A percentile compares a stretch with the other conserved stretches of the same genome.
Conservation (phyloP, 371 early-diverging fungal genomes). For the Fennellomyces sp. region DNA sequence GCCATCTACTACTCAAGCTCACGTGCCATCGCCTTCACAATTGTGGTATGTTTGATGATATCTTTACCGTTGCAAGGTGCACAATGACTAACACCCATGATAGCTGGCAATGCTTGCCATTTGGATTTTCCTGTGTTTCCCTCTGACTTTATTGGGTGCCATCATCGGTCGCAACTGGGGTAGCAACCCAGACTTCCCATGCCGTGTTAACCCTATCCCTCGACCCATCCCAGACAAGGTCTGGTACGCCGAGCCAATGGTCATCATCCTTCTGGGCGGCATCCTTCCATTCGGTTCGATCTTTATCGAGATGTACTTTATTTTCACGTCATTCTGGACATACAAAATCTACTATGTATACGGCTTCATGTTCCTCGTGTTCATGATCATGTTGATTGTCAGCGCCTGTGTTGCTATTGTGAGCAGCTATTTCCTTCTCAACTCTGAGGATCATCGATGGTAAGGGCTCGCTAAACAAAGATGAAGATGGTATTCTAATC, state of each 20-base stretch:
- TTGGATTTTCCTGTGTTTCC: constrained; percentile 79
- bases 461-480: constrained; percentile 15
- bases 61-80: no score
- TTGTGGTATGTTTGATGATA: constrained; percentile 66
- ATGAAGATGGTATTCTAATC: neutral
- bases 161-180: constrained; percentile 77
- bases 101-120: constrained; percentile 71
- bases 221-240: constrained; percentile 79
- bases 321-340: constrained; percentile 86
- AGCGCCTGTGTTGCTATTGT: constrained; percentile 81
- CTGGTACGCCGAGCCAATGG: constrained; percentile 72
- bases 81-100: no score
- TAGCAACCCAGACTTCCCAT: constrained; percentile 70
- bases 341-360: constrained; percentile 87
- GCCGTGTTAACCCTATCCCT: constrained; percentile 84
- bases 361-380: constrained; percentile 80
- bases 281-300: constrained; percentile 84
- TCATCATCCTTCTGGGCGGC: constrained; percentile 69
- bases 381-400: constrained; percentile 71
- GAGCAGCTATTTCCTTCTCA: constrained; percentile 79
- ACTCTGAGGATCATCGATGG: constrained; percentile 88
- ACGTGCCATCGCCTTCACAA: constrained; percentile 79
- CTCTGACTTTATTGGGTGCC: constrained; percentile 78
- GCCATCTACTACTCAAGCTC: constrained; percentile 79
- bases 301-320: constrained; percentile 88